Evolutionary conservation across 331 rosid genomes (phyloP).

Genomic region (Stylosanthes scabra): DNA sequence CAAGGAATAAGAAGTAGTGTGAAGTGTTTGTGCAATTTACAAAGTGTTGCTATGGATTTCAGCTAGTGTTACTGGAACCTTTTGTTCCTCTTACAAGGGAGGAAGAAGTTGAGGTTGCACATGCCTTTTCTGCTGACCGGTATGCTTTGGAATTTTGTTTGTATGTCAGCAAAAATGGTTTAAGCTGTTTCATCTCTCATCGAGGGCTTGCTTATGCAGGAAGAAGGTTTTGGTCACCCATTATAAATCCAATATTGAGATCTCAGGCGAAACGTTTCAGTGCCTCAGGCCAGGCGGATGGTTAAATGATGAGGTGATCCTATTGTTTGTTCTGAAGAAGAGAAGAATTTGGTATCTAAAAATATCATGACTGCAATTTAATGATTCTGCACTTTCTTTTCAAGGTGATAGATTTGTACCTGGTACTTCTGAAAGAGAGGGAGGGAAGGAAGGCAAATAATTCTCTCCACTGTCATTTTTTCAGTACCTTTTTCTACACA

Average conservation of each 20-base stretch:
- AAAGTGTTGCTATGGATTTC: conserved; percentile 36
- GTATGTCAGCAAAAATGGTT: conserved; percentile 18
- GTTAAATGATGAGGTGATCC: conserved; percentile 90
- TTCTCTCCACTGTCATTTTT: conserved; percentile 91
- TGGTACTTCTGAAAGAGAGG: conserved; percentile 94
- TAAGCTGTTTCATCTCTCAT: conserved; percentile 37
- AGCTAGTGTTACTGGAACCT: conserved; percentile 65
- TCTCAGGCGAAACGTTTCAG: conserved; percentile 64
- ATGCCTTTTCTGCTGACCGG: conserved; percentile 66
- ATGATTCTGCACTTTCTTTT: conserved; percentile 32
- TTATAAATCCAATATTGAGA: conserved; percentile 73
- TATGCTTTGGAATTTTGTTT: conserved; percentile 46
- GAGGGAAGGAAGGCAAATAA: conserved; percentile 80
- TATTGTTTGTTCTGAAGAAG: conserved; percentile 6
- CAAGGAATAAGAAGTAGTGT: not conserved
- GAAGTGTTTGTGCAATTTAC: conserved; percentile 28
- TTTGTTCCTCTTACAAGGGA: conserved; percentile 71
- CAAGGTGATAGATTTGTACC: conserved; percentile 92
- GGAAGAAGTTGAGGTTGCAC: conserved; percentile 62
- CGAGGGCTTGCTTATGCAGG: conserved; percentile 53
- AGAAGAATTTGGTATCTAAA: conserved; percentile 8
- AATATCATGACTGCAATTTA: conserved; percentile 8
- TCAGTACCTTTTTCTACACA: conserved; percentile 89
- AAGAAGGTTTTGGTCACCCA: conserved; percentile 72
- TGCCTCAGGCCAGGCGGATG: conserved; percentile 80